Conservation (phyloP, 1,284 basidiomycete species). For the Cryptococcus amylolentus region DNA sequence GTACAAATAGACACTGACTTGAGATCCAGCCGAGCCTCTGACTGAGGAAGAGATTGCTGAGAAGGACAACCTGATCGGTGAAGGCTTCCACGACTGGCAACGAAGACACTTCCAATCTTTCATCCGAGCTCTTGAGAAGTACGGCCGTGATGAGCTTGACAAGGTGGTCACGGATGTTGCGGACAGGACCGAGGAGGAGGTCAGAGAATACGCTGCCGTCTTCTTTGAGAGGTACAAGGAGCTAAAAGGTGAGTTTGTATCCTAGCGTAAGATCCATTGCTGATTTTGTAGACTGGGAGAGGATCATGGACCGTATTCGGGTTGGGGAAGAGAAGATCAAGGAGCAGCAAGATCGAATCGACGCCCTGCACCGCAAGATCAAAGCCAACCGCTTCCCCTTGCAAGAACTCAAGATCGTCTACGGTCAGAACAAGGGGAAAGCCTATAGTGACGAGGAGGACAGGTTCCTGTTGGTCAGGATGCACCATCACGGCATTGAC, state of each 20-base stretch:
- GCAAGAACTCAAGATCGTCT: slow-evolving; percentile 91
- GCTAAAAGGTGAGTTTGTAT: slow-evolving; percentile 60
- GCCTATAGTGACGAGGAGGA: slow-evolving; percentile 97
- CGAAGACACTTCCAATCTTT: slow-evolving; percentile 91
- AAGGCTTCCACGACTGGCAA: slow-evolving; percentile 88
- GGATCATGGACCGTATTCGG: slow-evolving; percentile 72
- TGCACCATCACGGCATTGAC: slow-evolving; percentile 88
- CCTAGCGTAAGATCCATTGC: neutral
- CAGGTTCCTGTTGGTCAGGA: slow-evolving; percentile 84
- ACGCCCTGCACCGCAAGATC: slow-evolving; percentile 83
- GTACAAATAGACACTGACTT: slow-evolving; percentile 6
- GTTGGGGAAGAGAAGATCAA: slow-evolving; percentile 80
- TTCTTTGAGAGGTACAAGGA: slow-evolving; percentile 90
- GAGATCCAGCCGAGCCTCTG: slow-evolving; percentile 67
- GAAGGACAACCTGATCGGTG: slow-evolving; percentile 72
- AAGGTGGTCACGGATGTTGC: slow-evolving; percentile 80
- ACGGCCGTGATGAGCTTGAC: slow-evolving; percentile 77
- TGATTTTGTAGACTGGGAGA: slow-evolving; percentile 54
- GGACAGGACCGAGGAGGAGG: slow-evolving; percentile 77
- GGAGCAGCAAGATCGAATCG: slow-evolving; percentile 62
- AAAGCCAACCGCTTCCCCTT: slow-evolving; percentile 77
- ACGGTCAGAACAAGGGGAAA: slow-evolving; percentile 92
- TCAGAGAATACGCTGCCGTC: slow-evolving; percentile 74
- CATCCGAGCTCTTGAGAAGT: slow-evolving; percentile 75
- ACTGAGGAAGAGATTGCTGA: slow-evolving; percentile 76